phyloP scores from a whole-genome alignment of 257 asterid species.

The Nicotiana paniculata region DNA sequence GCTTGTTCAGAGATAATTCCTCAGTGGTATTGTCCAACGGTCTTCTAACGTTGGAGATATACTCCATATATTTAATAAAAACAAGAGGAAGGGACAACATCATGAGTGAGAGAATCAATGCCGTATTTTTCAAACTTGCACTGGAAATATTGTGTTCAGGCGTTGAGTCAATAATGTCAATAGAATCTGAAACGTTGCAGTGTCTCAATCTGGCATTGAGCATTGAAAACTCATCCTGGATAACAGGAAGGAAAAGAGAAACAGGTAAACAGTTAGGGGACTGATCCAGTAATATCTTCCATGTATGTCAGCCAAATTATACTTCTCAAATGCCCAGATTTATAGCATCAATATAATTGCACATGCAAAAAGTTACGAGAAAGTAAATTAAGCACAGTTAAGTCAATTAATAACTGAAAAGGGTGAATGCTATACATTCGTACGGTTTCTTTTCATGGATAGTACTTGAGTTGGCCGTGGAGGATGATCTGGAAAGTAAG shows the following conservation, averaged over 20 bases:
- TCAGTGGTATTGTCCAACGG: constrained; percentile 45
- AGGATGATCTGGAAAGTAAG: constrained; percentile 1
- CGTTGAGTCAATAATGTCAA: constrained; percentile 23
- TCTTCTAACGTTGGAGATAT: constrained; percentile 54
- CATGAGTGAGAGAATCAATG: constrained; percentile 47
- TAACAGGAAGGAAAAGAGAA: constrained; percentile 9
- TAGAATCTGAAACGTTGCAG: constrained; percentile 39
- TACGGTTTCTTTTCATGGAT: neutral
- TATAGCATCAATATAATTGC: neutral
- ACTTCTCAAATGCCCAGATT: neutral
- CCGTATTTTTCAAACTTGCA: constrained; percentile 43
- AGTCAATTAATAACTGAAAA: neutral
- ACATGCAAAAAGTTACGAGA: neutral
- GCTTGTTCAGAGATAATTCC: constrained; percentile 64
- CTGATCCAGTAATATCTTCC: neutral
- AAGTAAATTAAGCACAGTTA: neutral
- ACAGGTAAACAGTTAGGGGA: neutral
- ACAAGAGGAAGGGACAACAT: constrained; percentile 57
- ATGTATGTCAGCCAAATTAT: neutral
- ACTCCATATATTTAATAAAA: constrained; percentile 58
- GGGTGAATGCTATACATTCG: neutral
- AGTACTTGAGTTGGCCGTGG: neutral
- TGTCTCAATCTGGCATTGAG: constrained; percentile 40
- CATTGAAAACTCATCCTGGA: constrained; percentile 55
- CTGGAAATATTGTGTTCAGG: constrained; percentile 22